A percentile compares a stretch with the other conserved stretches of the same genome.
Conservation (phyloP, 2,329 filamentous ascomycete species). For the Aspergillus awamori region DNA sequence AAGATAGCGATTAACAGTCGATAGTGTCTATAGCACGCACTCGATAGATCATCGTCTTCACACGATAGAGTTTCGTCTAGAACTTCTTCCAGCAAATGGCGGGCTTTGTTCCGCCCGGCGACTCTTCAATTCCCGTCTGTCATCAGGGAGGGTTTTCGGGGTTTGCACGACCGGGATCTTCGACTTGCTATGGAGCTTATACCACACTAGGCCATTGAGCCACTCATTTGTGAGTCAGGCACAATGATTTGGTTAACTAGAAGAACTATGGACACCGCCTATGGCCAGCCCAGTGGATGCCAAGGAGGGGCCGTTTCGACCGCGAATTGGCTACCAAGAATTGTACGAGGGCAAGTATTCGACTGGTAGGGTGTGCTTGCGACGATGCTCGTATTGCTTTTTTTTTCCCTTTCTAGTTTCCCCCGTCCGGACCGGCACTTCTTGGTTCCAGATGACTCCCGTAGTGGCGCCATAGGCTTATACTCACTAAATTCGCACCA, state of each 20-base stretch:
- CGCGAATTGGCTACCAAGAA: not conserved
- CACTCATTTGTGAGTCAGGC: not conserved
- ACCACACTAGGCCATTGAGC: not conserved
- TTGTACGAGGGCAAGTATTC: not conserved
- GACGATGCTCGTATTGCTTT: not conserved
- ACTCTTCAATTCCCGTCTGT: not conserved
- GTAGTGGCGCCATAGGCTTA: not conserved
- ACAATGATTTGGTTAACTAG: not conserved
- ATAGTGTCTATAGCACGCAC: not conserved
- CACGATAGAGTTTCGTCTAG: conserved; percentile 5
- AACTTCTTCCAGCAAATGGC: not conserved
- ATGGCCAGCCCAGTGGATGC: not conserved
- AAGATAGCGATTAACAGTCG: not conserved
- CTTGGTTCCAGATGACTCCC: not conserved
- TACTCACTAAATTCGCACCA: not conserved
- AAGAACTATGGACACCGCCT: not conserved
- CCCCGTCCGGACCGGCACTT: not conserved
- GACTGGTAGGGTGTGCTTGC: not conserved
- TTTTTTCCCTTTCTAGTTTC: not conserved
- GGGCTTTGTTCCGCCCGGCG: not conserved
- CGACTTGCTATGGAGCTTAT: not conserved
- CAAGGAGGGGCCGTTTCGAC: not conserved
- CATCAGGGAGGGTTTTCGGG: not conserved
- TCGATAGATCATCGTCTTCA: conserved; percentile 6
- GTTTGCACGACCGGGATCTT: not conserved